Base-by-base conservation (phyloP, 2,329 filamentous ascomycete species). In the Cladophialophora carrionii region DNA sequence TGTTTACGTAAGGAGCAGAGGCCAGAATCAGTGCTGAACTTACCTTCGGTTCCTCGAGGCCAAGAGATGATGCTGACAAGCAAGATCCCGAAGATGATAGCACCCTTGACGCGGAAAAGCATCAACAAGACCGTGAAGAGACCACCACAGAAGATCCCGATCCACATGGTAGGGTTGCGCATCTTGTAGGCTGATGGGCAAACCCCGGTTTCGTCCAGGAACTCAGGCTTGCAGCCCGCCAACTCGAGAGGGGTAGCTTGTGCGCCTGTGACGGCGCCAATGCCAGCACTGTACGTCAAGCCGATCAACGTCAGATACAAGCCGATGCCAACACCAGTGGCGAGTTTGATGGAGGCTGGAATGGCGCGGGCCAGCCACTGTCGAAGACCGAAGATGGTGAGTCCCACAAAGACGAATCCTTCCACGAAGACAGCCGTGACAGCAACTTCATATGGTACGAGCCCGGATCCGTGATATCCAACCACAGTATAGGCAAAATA, bases 371-470 rank as follows among this genome's bases (percentile, higher is more conserved):
- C 92, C 29, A 96, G 85, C 91, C 91, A 96, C 76, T 96, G 92
- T 14, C 92, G 88, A 79, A 96, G 84, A 43, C 92, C 92, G 59
- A 93, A 82, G 41, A 96, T 75, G 1, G 92, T 92, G 48, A 96
- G 83, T 2, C 81, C 90, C 57, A 96, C 86, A 78, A 96, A 96
- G 67, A 96, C 88, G 76, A 90, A 90, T 43, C 92, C 92, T 77
- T 96, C 92, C 14, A 95, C 88, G 74, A 96, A 96, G 70, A 95
- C 92, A 61, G 92, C 91, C 3, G 91, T 95, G 43, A 96, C 79
- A 37, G 92, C 92, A 49, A 93, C 83, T 60, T 84, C 77, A 74
- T 91, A 96, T 0, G 90, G 87, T 8, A 96, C 87, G 41, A 84
- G 81, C 1, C 91, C 91, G 24, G 82, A 84, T 51, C 91, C 92